Conservation (phyloP, 768 basidiomycete genomes). For the Krasilnikovozyma curviuscula region DNA sequence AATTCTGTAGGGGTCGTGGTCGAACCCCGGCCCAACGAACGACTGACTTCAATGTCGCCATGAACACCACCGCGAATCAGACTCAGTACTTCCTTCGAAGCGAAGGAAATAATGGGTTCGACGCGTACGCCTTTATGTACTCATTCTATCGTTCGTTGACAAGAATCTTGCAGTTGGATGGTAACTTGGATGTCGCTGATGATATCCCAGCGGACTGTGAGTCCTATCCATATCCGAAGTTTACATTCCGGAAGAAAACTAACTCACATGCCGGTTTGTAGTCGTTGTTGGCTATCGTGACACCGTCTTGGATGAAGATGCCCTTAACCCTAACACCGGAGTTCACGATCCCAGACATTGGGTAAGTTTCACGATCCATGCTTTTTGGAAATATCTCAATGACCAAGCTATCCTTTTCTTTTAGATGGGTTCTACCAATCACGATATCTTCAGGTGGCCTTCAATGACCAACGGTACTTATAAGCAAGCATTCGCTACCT, state of each 20-base stretch:
- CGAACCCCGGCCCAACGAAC: constrained; percentile 56
- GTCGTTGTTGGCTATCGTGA: constrained; percentile 65
- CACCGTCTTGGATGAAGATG: constrained; percentile 61
- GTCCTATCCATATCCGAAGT: too few species aligned
- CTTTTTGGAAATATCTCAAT: background rate
- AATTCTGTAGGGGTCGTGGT: constrained; percentile 42
- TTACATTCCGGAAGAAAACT: background rate
- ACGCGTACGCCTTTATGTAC: constrained; percentile 77
- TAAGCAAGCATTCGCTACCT: constrained; percentile 52
- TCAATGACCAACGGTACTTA: constrained; percentile 63
- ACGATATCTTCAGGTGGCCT: constrained; percentile 89
- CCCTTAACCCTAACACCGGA: constrained; percentile 51
- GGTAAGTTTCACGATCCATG: background rate
- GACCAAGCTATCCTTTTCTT: too few species aligned
- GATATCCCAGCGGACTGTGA: background rate
- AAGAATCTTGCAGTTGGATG: constrained; percentile 87
- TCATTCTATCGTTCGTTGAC: constrained; percentile 71
- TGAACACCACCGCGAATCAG: constrained; percentile 42
- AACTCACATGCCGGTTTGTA: background rate
- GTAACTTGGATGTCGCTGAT: constrained; percentile 74
- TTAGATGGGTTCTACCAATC: constrained; percentile 67
- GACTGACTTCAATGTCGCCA: constrained; percentile 46
- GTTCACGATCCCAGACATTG: constrained; percentile 54
- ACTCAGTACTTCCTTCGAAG: constrained; percentile 65
- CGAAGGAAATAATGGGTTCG: constrained; percentile 41